Percentiles rank a stretch among this genome's conserved stretches.
Conservation (phyloP, 768 basidiomycete genomes). For the Russula sp. region DNA sequence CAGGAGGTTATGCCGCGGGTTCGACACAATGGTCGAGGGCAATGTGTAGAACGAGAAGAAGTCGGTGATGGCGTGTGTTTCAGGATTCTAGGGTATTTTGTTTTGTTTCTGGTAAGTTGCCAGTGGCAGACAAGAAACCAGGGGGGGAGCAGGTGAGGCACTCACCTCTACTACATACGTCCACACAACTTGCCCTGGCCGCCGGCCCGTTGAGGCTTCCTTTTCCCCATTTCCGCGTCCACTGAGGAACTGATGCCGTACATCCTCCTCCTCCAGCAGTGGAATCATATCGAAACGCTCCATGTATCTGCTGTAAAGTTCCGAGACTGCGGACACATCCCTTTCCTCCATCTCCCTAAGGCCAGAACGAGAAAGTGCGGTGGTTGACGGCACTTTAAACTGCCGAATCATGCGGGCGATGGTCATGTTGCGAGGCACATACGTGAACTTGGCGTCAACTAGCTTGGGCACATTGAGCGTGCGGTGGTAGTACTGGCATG, state of each 20-base stretch:
- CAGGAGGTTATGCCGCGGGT: conserved; percentile 59
- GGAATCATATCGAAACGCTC: conserved; percentile 79
- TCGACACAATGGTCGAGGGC: conserved; percentile 86
- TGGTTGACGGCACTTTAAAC: conserved; percentile 54
- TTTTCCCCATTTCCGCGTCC: conserved; percentile 59
- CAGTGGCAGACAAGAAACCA: not conserved
- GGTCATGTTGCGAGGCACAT: conserved; percentile 79
- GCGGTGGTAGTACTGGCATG: conserved; percentile 90
- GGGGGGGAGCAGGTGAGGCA: not conserved
- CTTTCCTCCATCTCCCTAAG: conserved; percentile 82
- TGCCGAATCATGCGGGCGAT: conserved; percentile 82
- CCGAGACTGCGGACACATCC: conserved; percentile 65
- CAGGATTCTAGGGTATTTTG: conserved; percentile 54
- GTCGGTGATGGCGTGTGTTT: conserved; percentile 81
- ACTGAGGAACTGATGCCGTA: conserved; percentile 81
- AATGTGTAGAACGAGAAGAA: conserved; percentile 96
- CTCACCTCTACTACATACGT: conserved; percentile 89
- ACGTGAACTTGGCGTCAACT: conserved; percentile 84
- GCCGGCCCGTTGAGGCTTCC: conserved; percentile 41
- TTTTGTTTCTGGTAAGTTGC: not conserved
- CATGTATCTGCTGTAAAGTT: conserved; percentile 73
- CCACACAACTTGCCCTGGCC: conserved; percentile 87
- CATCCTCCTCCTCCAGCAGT: conserved; percentile 66
- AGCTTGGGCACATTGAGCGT: conserved; percentile 88
- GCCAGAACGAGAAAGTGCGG: conserved; percentile 42